Base-by-base conservation (phyloP, 2,329 filamentous ascomycete species). In the Leptodontidium sp. region DNA sequence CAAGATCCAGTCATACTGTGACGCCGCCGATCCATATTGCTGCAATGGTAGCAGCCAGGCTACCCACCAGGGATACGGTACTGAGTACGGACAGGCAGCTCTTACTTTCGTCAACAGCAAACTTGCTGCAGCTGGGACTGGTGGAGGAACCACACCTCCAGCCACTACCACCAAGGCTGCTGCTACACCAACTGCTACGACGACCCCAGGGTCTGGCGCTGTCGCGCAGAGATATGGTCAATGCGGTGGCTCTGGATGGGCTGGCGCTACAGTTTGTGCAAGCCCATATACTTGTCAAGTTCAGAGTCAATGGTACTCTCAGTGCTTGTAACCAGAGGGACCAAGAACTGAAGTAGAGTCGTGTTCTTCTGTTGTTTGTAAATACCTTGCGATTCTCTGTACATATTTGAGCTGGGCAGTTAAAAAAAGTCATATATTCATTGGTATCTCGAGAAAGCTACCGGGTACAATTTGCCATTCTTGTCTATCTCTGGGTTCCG, bases 1-100 rank as follows among this genome's bases (percentile, higher is more conserved):
- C 72, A 87, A 85, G 76, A 86, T 89, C 74, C 80, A 87, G 76
- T 87, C 84, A 26, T 90, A 89, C 80, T 90, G 87, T 76, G 87
- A 90, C 75, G 78, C 83, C 14, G 76, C 84, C 0, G 87, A 90
- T 70, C 87, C 87, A 0, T 90, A 89, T 79, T 90, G 87, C 82
- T 89, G 86, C 80, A 88, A 83, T 32, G 87, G 87, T 45, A 87
- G 79, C 73, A 81, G 88, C 68, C 79, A 81, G 3, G 81, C 82
- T 65, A 82, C 83, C 1, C 87, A 90, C 76, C 85, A 89, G 76
- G 83, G 84, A 1, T 90, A 90, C 70, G 86, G 86, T 1, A 80
- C 77, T 65, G 83, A 84, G 70, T 90, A 89, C 72, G 88, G 87
- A 2, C 78, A 81, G 43, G 81, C 84, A 57, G 87, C 87, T n/a